Conservation (phyloP, 306 rosid genomes). For the Acacia crassicarpa region DNA sequence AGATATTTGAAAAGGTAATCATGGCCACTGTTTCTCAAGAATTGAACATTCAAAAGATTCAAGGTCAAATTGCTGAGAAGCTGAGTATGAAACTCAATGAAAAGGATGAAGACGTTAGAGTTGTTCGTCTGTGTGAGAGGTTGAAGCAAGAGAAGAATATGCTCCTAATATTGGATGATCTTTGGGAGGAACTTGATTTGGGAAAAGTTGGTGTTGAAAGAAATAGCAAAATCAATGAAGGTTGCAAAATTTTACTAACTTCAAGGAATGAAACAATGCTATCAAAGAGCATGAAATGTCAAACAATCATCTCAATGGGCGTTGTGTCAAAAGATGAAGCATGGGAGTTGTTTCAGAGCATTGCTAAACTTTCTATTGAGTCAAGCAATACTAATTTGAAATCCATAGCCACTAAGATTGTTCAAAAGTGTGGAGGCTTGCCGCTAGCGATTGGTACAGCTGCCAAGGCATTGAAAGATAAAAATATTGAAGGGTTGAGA, state of each 20-base stretch:
- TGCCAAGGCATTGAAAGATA: neutral
- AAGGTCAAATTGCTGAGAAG: no score
- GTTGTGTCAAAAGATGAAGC: neutral
- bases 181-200: no score
- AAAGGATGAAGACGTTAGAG: no score
- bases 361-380: neutral
- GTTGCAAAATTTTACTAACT: neutral
- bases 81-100: no score
- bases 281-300: neutral
- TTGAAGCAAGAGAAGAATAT: no score
- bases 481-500: neutral
- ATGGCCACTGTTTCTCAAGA: no score
- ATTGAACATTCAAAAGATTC: no score
- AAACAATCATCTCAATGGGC: neutral
- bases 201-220: no score
- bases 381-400: neutral
- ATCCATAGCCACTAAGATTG: neutral
- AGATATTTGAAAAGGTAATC: no score
- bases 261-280: neutral
- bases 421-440: neutral
- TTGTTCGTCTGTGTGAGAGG: no score
- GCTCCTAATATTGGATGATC: no score
- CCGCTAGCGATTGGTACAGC: neutral
- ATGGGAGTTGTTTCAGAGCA: neutral
- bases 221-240: no score